Evolutionary conservation across 371 early-diverging fungal genomes (phyloP).

Genomic region (Syncephalastrum monosporum): DNA sequence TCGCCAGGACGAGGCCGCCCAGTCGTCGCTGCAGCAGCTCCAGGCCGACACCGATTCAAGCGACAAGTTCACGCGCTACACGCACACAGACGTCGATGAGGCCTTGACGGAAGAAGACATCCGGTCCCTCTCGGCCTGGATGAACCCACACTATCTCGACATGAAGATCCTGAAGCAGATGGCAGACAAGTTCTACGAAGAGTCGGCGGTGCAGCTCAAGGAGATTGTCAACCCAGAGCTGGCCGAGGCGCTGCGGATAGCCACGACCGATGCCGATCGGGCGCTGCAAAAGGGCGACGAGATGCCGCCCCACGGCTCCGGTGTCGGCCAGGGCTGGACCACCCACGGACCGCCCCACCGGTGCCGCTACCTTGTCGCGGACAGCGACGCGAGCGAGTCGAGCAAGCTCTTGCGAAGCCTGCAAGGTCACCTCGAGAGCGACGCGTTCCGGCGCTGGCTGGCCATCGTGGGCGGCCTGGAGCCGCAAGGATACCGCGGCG

Average conservation of each 20-base stretch:
- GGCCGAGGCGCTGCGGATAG: constrained; percentile 29
- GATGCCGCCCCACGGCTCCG: constrained; percentile 56
- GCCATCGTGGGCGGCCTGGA: constrained; percentile 37
- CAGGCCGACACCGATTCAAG: constrained; percentile 26
- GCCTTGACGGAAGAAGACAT: constrained; percentile 47
- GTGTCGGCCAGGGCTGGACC: constrained; percentile 52
- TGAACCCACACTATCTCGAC: constrained; percentile 68
- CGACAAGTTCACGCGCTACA: constrained; percentile 33
- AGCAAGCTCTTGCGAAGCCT: constrained; percentile 14
- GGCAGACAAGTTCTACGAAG: constrained; percentile 62
- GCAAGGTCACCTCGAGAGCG: constrained; percentile 34
- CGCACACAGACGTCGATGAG: constrained; percentile 19
- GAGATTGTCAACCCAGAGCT: constrained; percentile 54
- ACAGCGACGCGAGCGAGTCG: constrained; percentile 12
- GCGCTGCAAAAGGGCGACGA: constrained; percentile 24
- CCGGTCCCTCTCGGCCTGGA: constrained; percentile 41
- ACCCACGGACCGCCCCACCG: constrained; percentile 61
- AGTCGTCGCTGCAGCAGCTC: constrained; percentile 57
- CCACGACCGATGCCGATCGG: constrained; percentile 33
- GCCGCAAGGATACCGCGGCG: constrained; percentile 36
- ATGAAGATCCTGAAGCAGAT: constrained; percentile 41
- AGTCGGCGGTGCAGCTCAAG: constrained; percentile 66
- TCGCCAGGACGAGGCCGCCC: constrained; percentile 1
- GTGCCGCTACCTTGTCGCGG: constrained; percentile 47
- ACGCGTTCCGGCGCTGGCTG: constrained; percentile 51